A percentile compares a stretch with the other conserved stretches of the same genome.
Conservation (phyloP, 495 filamentous ascomycete genomes). For the Neurospora sublineolata region DNA sequence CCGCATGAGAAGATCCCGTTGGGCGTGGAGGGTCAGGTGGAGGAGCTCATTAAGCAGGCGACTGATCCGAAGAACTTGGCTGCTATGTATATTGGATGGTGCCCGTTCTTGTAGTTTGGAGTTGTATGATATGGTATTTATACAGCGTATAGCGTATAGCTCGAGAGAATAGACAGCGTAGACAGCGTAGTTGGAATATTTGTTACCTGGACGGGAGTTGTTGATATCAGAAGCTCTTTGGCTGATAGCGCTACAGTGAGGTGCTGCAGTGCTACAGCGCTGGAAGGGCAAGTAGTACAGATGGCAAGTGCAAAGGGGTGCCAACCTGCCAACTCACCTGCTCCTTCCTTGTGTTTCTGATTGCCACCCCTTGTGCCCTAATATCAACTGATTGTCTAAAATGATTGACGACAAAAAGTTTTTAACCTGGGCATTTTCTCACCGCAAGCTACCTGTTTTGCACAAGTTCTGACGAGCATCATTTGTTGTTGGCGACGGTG, state of each 20-base stretch:
- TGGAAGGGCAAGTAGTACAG: background rate
- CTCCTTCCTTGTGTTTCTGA: background rate
- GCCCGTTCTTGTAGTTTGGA: constrained; percentile 61
- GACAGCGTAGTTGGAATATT: background rate
- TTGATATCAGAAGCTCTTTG: background rate
- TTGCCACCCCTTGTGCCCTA: background rate
- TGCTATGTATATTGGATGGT: constrained; percentile 98
- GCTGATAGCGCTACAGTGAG: background rate
- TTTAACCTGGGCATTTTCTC: background rate
- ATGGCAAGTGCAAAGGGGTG: background rate
- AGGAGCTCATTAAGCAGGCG: constrained; percentile 80
- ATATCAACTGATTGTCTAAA: background rate
- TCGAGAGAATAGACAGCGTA: background rate
- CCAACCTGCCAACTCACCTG: background rate
- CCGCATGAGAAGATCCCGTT: constrained; percentile 79
- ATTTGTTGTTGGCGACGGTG: background rate
- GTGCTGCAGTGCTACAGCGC: background rate
- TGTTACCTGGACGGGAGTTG: background rate
- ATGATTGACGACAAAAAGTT: background rate
- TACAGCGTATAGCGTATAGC: background rate
- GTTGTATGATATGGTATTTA: background rate
- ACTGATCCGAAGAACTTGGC: constrained; percentile 64
- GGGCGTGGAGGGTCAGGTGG: constrained; percentile 89
- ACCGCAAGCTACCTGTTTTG: background rate
- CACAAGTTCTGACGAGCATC: background rate